These are phyloP conservation scores for Chaetomidium leptoderma DNA, from an alignment of 495 filamentous ascomycete species.

Conservation along the genomic window DNA sequence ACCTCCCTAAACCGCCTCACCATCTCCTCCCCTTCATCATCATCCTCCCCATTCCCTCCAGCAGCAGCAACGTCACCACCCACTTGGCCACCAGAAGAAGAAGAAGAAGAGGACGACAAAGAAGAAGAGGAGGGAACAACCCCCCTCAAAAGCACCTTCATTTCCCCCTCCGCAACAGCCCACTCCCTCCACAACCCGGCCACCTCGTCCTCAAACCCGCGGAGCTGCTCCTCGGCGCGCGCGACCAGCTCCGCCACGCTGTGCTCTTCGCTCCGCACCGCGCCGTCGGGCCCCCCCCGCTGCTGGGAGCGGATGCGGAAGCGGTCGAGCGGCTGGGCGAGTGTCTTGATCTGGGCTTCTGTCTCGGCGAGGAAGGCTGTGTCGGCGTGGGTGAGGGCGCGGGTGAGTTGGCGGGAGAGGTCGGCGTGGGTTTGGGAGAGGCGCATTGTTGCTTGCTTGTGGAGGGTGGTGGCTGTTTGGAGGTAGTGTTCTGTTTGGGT, in stretches of 20 bases:
- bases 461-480: slow-evolving; percentile 17
- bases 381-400: slow-evolving; percentile 11
- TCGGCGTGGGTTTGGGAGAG: slow-evolving; percentile 22
- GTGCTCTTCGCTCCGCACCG: slow-evolving; percentile 9
- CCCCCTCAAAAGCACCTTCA: slow-evolving; percentile 23
- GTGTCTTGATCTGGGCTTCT: slow-evolving; percentile 14
- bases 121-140: background rate
- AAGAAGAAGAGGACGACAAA: background rate
- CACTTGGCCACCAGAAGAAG: background rate
- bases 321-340: slow-evolving; percentile 10
- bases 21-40: slow-evolving; percentile 11
- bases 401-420: slow-evolving; percentile 15
- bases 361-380: slow-evolving; percentile 17
- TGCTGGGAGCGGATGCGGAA: slow-evolving; percentile 18
- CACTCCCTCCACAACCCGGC: slow-evolving; percentile 18
- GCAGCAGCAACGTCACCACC: background rate
- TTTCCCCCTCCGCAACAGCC: slow-evolving; percentile 27
- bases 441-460: slow-evolving; percentile 14
- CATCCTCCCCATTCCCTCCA: background rate
- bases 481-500: slow-evolving; percentile 22
- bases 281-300: slow-evolving; percentile 6
- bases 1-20: slow-evolving; percentile 11
- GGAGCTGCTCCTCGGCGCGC: slow-evolving; percentile 22
- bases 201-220: slow-evolving; percentile 25
- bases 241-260: slow-evolving; percentile 24